A percentile compares a stretch with the other conserved stretches of the same genome.
Evolutionary conservation across 257 asterid species (phyloP).

Genomic region (Ilex asprella): DNA sequence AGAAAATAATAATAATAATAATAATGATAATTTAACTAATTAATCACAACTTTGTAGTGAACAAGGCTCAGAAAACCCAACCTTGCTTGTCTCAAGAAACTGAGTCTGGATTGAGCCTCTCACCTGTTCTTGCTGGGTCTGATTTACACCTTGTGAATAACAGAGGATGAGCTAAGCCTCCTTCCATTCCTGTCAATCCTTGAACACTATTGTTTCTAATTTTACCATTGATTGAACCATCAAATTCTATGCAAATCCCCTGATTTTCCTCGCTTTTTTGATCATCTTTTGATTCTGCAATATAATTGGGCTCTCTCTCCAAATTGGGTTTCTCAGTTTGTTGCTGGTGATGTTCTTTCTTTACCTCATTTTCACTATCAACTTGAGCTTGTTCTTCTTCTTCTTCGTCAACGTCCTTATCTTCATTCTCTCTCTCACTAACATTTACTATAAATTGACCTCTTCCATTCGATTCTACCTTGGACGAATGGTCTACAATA

Average conservation of each 20-base stretch:
- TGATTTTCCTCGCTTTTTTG: too few species aligned
- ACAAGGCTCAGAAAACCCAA: too few species aligned
- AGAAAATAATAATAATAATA: too few species aligned
- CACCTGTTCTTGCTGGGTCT: conserved; percentile 1
- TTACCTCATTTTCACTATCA: not conserved
- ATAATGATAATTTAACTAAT: too few species aligned
- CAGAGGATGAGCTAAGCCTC: not conserved
- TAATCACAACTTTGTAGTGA: too few species aligned
- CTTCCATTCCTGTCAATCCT: not conserved
- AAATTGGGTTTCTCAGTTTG: too few species aligned
- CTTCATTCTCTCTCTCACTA: not conserved
- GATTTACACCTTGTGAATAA: not conserved
- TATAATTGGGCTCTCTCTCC: too few species aligned
- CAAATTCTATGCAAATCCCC: conserved; percentile 2
- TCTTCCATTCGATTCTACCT: not conserved
- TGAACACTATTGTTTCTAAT: not conserved
- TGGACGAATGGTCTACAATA: not conserved
- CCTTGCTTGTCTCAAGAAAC: conserved; percentile 1
- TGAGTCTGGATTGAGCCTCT: conserved; percentile 23
- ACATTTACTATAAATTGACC: not conserved
- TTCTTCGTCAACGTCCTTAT: not conserved
- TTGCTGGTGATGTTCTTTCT: too few species aligned
- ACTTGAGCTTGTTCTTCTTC: not conserved
- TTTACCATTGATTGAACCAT: not conserved
- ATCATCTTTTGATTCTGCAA: too few species aligned